phyloP scores from a whole-genome alignment of 2,329 filamentous ascomycete genomes.

The Hypocreales sp. region DNA sequence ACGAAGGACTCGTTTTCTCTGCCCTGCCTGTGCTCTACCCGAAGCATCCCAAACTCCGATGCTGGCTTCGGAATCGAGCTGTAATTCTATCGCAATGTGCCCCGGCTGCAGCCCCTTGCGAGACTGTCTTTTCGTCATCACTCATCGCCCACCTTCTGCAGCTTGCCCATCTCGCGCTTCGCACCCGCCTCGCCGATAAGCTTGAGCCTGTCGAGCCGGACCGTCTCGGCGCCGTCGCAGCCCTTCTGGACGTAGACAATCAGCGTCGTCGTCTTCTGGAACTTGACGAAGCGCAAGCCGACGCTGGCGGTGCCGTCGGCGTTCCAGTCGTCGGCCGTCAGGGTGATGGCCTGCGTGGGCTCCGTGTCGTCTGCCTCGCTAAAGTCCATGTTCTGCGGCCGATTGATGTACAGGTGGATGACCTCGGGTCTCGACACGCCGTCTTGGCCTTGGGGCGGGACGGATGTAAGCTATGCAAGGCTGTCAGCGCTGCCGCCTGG shows the following conservation, averaged over 20 bases:
- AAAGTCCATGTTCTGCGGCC: conserved; percentile 81
- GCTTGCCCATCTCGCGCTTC: conserved; percentile 83
- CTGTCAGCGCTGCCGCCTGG: conserved; percentile 6
- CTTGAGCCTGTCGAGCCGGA: conserved; percentile 63
- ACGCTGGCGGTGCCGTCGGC: conserved; percentile 57
- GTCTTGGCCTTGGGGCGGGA: conserved; percentile 54
- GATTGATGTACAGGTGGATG: conserved; percentile 77
- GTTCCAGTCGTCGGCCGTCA: conserved; percentile 70
- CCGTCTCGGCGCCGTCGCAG: conserved; percentile 68
- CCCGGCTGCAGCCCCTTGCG: too few species aligned
- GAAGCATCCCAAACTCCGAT: too few species aligned
- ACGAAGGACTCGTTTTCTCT: too few species aligned
- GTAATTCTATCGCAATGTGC: too few species aligned
- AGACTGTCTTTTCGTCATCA: conserved; percentile 37
- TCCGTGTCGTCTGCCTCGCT: conserved; percentile 82
- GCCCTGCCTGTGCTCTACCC: too few species aligned
- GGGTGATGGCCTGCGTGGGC: conserved; percentile 63
- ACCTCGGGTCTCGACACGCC: conserved; percentile 68
- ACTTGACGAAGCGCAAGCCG: conserved; percentile 81
- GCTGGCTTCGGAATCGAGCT: too few species aligned
- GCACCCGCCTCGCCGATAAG: conserved; percentile 82
- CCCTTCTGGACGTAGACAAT: conserved; percentile 83
- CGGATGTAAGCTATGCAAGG: conserved; percentile 76
- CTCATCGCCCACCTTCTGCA: conserved; percentile 83
- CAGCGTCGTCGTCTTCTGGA: conserved; percentile 80